Base-by-base conservation (phyloP, 2,329 filamentous ascomycete species). In the Huntiella decipiens region DNA sequence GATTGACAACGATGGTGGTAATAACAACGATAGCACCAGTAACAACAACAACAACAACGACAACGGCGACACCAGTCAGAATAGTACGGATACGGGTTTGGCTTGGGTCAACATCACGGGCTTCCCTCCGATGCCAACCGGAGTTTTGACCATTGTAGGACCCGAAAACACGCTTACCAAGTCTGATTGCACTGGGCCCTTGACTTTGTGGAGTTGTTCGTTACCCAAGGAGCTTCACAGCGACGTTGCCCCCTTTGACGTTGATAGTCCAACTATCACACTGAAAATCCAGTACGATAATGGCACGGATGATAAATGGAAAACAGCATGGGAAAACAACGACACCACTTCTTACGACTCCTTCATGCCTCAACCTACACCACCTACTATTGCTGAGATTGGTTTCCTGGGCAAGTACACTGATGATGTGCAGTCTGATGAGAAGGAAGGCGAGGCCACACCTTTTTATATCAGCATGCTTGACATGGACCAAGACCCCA, bases 391-490 rank as follows among this genome's bases (percentile, higher is more conserved):
- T 19, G 64, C 74, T 35, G 87, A 96, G 50, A 79, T 84, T 60
- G 71, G 65, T 51, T 94, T 95, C 55, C 61, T 95, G 5, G 86
- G 87, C 4, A 82, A 86, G 56, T 87, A 83, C 0, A 93, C 86
- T 0, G 88, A 96, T 55, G 70, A 71, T 0, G 75, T 83, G 51
- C 66, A 70, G 10, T 68, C 70, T 0, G 55, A 71, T 37, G 63
- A 77, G 3, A 94, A 88, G 59, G 77, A 78, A 1, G 87, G 87
- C 52, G 87, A 94, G 61, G 71, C 78, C 6, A 92, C 88, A 0
- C 87, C 88, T 0, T 93, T 95, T 60, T 93, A 80, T 59, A 81
- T 94, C 53, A 84, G 77, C 22, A 68, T 93, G 46, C 63, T 86
- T 8, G 59, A 64, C 3, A 66, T 70, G 0, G 51, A 60, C 12